Evolutionary conservation across 2,329 filamentous ascomycete species (phyloP), one percentile per base, ranked within the genome.

Genomic region (Bipolaris gigantea): DNA sequence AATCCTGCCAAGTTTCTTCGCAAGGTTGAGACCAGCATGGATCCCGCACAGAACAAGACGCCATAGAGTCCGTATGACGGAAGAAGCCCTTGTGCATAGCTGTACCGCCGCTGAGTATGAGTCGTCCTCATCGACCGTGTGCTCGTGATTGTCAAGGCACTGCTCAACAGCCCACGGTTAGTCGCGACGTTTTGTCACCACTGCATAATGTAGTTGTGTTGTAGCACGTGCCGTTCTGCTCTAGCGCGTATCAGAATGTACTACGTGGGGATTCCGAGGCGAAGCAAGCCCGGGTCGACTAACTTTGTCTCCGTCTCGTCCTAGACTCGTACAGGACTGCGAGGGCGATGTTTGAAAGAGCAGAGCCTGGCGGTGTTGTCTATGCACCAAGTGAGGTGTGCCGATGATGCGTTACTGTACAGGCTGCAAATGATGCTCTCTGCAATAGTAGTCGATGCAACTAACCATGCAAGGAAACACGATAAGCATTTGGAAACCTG

Each of bases 1-100:
- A 90, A 89, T 62, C 88, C 88, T 34, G 87, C 86, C 10, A 80
- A 79, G 44, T 73, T 88, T 15, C 89, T 74, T 91, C 62, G 65
- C 11, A 74, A 73, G 53, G 59, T 75, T n/a, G 65, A 71, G 55
- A 74, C 70, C 2, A 53, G 60, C 10, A 71, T 73, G 69, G 69
- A 74, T 46, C 61, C 66, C 10, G 30, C 50, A 23, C 60, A 61
- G 43, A 61, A 50, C 10, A 58, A 61, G 53, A 59, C 7, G 6
- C 25, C 18, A 27, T 48, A 21, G n/a, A 18, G 10, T 4, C 4
- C 7, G 1, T 13, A 21, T 11, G 18, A 8, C 27, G n/a, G 59
- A 59, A 27, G n/a, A 25, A 46, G 27, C 1, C 11, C 5, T 2
- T 13, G 21, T 21, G 7, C 33, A 16, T 21, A 30, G 10, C 4